These are phyloP conservation scores for Cyclostephanos tholiformis DNA, from an alignment of 108 stramenopile species.

Conservation along the genomic window DNA sequence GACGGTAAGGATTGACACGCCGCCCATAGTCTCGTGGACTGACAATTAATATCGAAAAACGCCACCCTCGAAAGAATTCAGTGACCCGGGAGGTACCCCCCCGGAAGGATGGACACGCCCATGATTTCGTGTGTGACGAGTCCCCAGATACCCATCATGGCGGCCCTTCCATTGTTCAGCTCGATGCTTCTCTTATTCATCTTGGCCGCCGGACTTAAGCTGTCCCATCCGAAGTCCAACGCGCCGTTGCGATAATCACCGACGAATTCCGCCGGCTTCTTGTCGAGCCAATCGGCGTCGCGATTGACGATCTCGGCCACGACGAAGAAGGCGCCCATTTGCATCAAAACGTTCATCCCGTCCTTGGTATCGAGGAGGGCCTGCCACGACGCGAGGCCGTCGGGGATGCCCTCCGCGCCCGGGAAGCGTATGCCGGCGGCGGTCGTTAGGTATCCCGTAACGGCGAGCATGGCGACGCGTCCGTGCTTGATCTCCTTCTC, in stretches of 20 bases:
- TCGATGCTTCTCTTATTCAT: constrained; percentile 84
- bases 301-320: constrained; percentile 49
- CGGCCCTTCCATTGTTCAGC: no score
- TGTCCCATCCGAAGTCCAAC: constrained; percentile 82
- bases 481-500: constrained; percentile 62
- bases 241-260: constrained; percentile 84
- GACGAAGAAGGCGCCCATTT: constrained; percentile 65
- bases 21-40: no score
- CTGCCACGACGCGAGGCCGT: constrained; percentile 72
- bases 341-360: constrained; percentile 55
- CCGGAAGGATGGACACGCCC: constrained; percentile 6
- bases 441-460: constrained; percentile 73
- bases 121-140: constrained; percentile 63
- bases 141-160: constrained; percentile 85
- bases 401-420: constrained; percentile 75
- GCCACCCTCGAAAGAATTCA: no score
- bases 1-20: no score
- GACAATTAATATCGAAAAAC: no score
- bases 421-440: constrained; percentile 77
- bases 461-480: constrained; percentile 63
- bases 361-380: constrained; percentile 53
- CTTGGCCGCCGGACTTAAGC: constrained; percentile 62
- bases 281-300: constrained; percentile 7
- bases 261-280: constrained; percentile 56
- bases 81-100: background rate